Conservation (phyloP, 2,329 filamentous ascomycete species). For the Stromatinia cepivora region DNA sequence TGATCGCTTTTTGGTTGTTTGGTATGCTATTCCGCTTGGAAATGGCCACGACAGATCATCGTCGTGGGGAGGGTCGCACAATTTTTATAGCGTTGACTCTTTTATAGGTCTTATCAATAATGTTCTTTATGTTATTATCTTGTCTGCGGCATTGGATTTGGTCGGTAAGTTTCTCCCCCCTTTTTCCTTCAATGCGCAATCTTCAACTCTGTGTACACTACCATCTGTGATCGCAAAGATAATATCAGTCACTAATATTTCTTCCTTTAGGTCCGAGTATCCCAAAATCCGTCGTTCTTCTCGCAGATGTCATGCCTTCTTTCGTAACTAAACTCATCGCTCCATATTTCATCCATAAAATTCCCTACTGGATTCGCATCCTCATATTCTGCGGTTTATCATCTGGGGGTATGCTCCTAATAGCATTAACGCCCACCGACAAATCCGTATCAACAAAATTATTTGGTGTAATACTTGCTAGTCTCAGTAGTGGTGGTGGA, state of each 20-base stretch:
- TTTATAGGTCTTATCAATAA: slow-evolving; percentile 86
- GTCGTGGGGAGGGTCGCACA: neutral
- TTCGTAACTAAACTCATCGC: slow-evolving; percentile 86
- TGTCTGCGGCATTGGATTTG: slow-evolving; percentile 92
- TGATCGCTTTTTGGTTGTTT: slow-evolving; percentile 89
- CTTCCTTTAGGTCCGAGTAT: slow-evolving; percentile 58
- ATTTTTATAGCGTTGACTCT: neutral
- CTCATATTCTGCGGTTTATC: slow-evolving; percentile 74
- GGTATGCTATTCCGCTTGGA: slow-evolving; percentile 55
- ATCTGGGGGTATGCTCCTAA: slow-evolving; percentile 81
- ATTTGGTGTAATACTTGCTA: slow-evolving; percentile 79
- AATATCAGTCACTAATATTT: neutral
- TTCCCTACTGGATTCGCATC: slow-evolving; percentile 78
- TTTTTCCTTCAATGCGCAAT: neutral
- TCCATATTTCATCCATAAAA: slow-evolving; percentile 88
- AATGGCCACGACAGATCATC: neutral
- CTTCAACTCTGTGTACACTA: neutral
- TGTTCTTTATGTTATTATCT: slow-evolving; percentile 94
- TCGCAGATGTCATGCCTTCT: slow-evolving; percentile 88
- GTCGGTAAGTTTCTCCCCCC: slow-evolving; percentile 52
- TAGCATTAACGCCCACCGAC: slow-evolving; percentile 72
- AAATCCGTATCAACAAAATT: slow-evolving; percentile 73
- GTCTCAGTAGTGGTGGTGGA: slow-evolving; percentile 80
- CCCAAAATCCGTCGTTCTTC: slow-evolving; percentile 88
- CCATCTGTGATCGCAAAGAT: neutral